Evolutionary conservation across 176 grass and related monocot genomes (phyloP).

Genomic region (Bonia amplexicaulis): DNA sequence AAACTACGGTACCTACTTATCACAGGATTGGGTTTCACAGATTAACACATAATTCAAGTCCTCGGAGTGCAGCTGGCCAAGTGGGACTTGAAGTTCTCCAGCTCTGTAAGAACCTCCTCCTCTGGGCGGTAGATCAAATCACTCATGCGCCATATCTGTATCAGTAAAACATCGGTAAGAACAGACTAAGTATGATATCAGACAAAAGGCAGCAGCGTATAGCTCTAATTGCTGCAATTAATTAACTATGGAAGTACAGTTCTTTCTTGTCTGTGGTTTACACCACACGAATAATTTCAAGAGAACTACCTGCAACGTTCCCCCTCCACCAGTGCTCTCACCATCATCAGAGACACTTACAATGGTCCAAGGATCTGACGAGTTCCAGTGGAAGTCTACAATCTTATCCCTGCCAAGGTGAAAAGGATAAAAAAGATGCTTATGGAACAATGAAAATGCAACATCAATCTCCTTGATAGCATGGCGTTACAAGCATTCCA

Average conservation of each 20-base stretch:
- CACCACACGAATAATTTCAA: slow-evolving; percentile 9
- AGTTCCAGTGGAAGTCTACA: slow-evolving; percentile 95
- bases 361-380: slow-evolving; percentile 91
- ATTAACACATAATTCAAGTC: slow-evolving; percentile 31
- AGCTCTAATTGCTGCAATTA: neutral
- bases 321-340: slow-evolving; percentile 94
- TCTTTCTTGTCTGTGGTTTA: neutral
- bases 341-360: slow-evolving; percentile 95
- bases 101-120: slow-evolving; percentile 70
- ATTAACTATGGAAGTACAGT: neutral
- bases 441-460: neutral
- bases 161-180: slow-evolving; percentile 8
- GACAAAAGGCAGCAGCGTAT: neutral
- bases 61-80: slow-evolving; percentile 49
- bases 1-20: slow-evolving; percentile 28
- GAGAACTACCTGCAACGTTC: slow-evolving; percentile 82
- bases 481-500: neutral
- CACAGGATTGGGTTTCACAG: slow-evolving; percentile 14
- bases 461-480: neutral
- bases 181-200: neutral
- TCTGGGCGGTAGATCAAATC: slow-evolving; percentile 82
- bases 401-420: slow-evolving; percentile 60
- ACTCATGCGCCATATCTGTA: slow-evolving; percentile 94
- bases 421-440: neutral
- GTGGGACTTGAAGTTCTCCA: slow-evolving; percentile 83